Base-by-base conservation (phyloP, 495 filamentous ascomycete genomes). In the Daldinia grandis region DNA sequence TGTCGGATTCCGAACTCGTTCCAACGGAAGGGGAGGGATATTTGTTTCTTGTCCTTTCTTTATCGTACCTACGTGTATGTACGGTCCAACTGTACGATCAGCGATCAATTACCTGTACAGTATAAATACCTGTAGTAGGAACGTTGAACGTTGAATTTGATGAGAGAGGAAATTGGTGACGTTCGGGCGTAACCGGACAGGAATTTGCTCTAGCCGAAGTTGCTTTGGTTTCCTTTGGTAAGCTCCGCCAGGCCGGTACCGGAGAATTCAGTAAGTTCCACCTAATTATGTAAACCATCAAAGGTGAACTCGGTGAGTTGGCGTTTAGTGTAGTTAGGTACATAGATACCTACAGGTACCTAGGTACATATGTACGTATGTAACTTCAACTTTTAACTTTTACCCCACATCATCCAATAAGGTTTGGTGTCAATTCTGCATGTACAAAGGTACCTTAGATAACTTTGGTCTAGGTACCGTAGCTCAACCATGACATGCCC, bases 1-100 rank as follows among this genome's bases (percentile, higher is more conserved):
- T 69, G 71, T 74, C 66, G 66, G 66, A 67, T 66, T 65, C 71
- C 71, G 71, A 74, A 64, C 54, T 74, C 31, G 55, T 64, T 71
- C 66, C 28, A 51, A 25, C 17, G 55, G 31, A 49, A 4, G 50
- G 30, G 50, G 30, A 31, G 15, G 37, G 37, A 40, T 42, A 24
- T 42, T 59, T 30, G 62, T 28, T 47, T 47, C 17, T 24, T 47
- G 3, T 47, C 42, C 19, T 42, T 47, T 47, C 19, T 19, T 21
- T 47, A 47, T 47, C 42, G 17, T 21, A 47, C 24, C 24, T 24
- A 40, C 12, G 0, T 21, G 19, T 19, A 7, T 47, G 7, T 19
- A 8, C 17, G 7, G n/a, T 19, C 17, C 42, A 47, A 10, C 42
- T 47, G 17, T 47, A 21, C 9, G 8, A 24, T 24, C 21, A 47